A percentile compares a stretch with the other conserved stretches of the same genome.
Evolutionary conservation across 257 asterid genomes (phyloP).

Genomic region (Solanum piurae): DNA sequence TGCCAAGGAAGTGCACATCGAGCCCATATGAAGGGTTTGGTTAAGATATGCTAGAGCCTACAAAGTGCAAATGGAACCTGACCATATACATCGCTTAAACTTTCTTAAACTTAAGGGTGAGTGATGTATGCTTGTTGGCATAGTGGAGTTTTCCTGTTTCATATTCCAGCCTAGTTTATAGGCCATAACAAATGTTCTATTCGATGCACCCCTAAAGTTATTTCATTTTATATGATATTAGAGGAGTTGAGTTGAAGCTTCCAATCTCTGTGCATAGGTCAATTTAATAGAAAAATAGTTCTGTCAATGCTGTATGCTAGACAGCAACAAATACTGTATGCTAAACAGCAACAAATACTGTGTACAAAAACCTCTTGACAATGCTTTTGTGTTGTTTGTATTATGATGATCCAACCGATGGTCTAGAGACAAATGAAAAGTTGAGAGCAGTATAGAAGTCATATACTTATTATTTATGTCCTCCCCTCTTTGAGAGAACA

Average conservation of each 20-base stretch:
- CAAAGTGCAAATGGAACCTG: not conserved
- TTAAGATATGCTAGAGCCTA: not conserved
- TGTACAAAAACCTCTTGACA: not conserved
- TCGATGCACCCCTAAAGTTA: not conserved
- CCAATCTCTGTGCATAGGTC: not conserved
- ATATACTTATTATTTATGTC: not conserved
- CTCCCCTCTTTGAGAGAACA: constrained; percentile 1
- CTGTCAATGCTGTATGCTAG: not conserved
- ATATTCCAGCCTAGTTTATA: not conserved
- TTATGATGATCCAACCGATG: not conserved
- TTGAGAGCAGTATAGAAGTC: not conserved
- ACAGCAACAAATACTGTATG: not conserved
- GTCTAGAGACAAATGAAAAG: not conserved
- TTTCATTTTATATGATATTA: not conserved
- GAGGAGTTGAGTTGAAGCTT: not conserved
- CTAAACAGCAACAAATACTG: not conserved
- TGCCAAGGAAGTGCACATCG: not conserved
- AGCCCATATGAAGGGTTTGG: not conserved
- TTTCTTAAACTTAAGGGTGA: not conserved
- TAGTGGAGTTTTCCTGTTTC: not conserved
- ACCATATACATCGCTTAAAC: not conserved
- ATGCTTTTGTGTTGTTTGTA: not conserved
- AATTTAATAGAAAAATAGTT: not conserved
- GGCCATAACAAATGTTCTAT: not conserved
- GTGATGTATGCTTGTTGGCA: not conserved